Base-by-base conservation (phyloP, 31 red algal genomes). In the Odonthalia washingtoniensis region DNA sequence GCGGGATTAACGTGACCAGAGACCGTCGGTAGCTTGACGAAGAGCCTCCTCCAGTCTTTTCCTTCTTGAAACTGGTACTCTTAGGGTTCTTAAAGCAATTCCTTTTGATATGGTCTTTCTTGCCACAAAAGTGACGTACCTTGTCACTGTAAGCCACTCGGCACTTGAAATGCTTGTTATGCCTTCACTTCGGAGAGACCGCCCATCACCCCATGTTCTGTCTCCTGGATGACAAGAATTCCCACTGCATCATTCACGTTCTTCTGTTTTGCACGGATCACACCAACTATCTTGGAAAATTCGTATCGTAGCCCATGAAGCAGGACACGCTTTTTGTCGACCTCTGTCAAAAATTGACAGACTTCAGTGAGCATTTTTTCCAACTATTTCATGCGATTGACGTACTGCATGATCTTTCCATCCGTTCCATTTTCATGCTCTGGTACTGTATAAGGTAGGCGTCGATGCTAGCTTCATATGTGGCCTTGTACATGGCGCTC, bases 391-490 rank as follows among this genome's bases (percentile, higher is more conserved):
- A 74, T 52, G 14, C 76, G 86, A 40, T 60, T 65, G 42, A 75
- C 61, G 45, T 63, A 89, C 67, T 80, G 65, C n/a, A n/a, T n/a
- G n/a, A n/a, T n/a, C n/a, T n/a, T n/a, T n/a, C n/a, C 27, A 32
- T 40, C 0, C 69, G 3, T 40, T 3, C 41, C 46, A 86, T 86
- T 41, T 86, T 73, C 75, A 89, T 68, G 21, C 31, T 40, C 45
- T 80, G 74, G 75, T 89, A 89, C 31, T 33, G n/a, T 27, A 78
- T 67, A 0, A 89, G 35, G 1, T 67, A 65, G 2, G 75, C 74
- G 35, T 89, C 86, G 14, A 75, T 14, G 32, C 53, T n/a, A n/a
- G n/a, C n/a, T n/a, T n/a, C n/a, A n/a, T n/a, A n/a, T n/a, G n/a
- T n/a, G n/a, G n/a, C n/a, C n/a, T n/a, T 57, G 67, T 85, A 64